Conservation (phyloP, 495 filamentous ascomycete genomes). For the Glonium stellatum region DNA sequence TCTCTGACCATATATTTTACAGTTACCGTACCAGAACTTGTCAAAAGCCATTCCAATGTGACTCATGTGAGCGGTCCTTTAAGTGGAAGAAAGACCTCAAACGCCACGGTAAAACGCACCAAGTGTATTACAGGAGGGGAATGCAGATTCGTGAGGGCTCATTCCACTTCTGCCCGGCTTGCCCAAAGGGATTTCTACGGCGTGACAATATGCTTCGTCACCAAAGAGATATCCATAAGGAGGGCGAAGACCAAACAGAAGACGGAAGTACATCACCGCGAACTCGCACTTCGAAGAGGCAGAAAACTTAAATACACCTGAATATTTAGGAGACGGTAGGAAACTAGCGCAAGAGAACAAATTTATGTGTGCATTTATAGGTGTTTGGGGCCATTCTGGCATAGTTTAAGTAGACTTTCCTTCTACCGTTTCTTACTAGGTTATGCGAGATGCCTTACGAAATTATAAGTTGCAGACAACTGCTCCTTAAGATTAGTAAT, state of each 20-base stretch:
- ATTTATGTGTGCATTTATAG: too few relatives aligned
- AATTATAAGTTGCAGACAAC: not conserved
- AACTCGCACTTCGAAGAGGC: not conserved
- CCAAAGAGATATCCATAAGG: conserved; percentile 3
- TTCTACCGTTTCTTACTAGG: not conserved
- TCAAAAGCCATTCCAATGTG: not conserved
- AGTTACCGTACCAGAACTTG: not conserved
- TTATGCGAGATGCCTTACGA: not conserved
- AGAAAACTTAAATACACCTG: conserved; percentile 1
- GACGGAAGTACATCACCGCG: not conserved
- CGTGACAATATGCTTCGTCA: conserved; percentile 11
- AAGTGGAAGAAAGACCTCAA: not conserved
- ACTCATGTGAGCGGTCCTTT: not conserved
- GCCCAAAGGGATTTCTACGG: conserved; percentile 4
- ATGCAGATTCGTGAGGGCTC: not conserved
- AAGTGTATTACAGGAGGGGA: not conserved
- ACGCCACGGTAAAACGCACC: conserved; percentile 1
- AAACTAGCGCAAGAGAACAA: too few relatives aligned
- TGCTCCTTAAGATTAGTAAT: not conserved
- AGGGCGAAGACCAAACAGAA: not conserved
- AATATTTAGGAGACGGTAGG: too few relatives aligned
- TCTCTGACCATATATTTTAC: not conserved
- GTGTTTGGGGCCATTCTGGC: not conserved
- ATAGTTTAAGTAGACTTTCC: not conserved
- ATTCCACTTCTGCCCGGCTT: conserved; percentile 5